A percentile compares a stretch with the other conserved stretches of the same genome.
Conservation (phyloP, 768 basidiomycete species). For the Sutorius australiensis region DNA sequence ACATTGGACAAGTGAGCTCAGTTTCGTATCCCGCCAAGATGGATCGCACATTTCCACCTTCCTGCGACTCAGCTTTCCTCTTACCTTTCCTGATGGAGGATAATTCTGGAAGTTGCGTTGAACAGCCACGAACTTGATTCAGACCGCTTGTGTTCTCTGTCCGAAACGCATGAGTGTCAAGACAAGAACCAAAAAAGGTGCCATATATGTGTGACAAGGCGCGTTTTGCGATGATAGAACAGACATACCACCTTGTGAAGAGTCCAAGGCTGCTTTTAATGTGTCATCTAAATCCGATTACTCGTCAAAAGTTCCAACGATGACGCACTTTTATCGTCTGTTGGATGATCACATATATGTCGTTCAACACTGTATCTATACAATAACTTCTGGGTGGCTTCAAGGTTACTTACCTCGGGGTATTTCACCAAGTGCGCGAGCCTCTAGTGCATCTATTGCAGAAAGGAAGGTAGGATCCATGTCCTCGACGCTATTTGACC, state of each 20-base stretch:
- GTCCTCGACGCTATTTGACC: constrained; percentile 10
- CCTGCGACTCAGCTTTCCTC: constrained; percentile 31
- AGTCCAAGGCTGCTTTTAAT: neutral
- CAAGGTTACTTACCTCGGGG: constrained; percentile 8
- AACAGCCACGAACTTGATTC: constrained; percentile 1
- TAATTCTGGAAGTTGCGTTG: neutral
- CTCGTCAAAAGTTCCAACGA: neutral
- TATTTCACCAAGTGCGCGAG: constrained; percentile 20
- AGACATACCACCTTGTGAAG: constrained; percentile 19
- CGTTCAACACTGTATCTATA: neutral
- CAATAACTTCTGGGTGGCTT: neutral
- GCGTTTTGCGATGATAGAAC: neutral
- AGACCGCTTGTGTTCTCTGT: neutral
- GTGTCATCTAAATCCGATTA: neutral
- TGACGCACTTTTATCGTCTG: constrained; percentile 7
- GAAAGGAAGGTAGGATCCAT: constrained; percentile 29
- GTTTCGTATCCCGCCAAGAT: constrained; percentile 52
- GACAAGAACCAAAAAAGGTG: neutral
- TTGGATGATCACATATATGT: constrained; percentile 4
- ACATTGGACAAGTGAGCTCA: constrained; percentile 73
- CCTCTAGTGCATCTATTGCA: constrained; percentile 47
- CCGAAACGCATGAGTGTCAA: constrained; percentile 7
- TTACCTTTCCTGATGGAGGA: constrained; percentile 43
- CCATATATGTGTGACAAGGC: neutral
- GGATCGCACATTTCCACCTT: constrained; percentile 22